A percentile compares a stretch with the other conserved stretches of the same genome.
Evolutionary conservation across 2,329 filamentous ascomycete genomes (phyloP).

Genomic region (Teratosphaeriaceae sp.): DNA sequence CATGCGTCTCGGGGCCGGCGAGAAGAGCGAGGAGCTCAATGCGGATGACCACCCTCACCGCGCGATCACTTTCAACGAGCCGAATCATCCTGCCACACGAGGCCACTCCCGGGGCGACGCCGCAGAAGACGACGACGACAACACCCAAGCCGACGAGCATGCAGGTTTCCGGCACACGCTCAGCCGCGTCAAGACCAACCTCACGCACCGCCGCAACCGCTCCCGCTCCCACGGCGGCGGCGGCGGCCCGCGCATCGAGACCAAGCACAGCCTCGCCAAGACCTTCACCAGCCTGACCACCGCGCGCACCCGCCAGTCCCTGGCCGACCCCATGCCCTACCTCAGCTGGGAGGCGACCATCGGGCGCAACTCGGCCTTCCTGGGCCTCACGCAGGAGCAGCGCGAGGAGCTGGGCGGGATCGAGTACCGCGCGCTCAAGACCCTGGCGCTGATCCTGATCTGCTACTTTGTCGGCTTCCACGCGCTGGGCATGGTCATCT

Average conservation of each 20-base stretch:
- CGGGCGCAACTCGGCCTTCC: slow-evolving; percentile 86
- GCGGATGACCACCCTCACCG: slow-evolving; percentile 37
- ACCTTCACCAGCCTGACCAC: slow-evolving; percentile 55
- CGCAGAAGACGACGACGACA: slow-evolving; percentile 16
- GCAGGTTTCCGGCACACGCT: slow-evolving; percentile 6
- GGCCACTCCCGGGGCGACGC: slow-evolving; percentile 14
- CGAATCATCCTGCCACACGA: slow-evolving; percentile 38
- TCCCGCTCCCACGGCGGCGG: neutral
- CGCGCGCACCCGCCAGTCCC: slow-evolving; percentile 35
- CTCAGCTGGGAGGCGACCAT: slow-evolving; percentile 91
- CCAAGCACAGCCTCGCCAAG: slow-evolving; percentile 29
- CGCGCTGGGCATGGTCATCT: slow-evolving; percentile 62
- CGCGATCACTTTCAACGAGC: slow-evolving; percentile 63
- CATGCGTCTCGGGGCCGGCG: slow-evolving; percentile 1
- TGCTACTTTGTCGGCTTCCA: slow-evolving; percentile 80
- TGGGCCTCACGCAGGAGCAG: slow-evolving; percentile 81
- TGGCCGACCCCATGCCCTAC: slow-evolving; percentile 67
- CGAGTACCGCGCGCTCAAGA: slow-evolving; percentile 88
- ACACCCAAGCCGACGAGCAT: slow-evolving; percentile 7
- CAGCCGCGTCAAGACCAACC: slow-evolving; percentile 5
- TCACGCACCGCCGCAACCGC: slow-evolving; percentile 10
- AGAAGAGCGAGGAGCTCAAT: slow-evolving; percentile 18
- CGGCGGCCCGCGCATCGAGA: neutral
- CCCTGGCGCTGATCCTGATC: slow-evolving; percentile 69
- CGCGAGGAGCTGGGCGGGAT: slow-evolving; percentile 93